Conservation (phyloP, 1,139 yeast species). For the Suhomyces coccinellae region DNA sequence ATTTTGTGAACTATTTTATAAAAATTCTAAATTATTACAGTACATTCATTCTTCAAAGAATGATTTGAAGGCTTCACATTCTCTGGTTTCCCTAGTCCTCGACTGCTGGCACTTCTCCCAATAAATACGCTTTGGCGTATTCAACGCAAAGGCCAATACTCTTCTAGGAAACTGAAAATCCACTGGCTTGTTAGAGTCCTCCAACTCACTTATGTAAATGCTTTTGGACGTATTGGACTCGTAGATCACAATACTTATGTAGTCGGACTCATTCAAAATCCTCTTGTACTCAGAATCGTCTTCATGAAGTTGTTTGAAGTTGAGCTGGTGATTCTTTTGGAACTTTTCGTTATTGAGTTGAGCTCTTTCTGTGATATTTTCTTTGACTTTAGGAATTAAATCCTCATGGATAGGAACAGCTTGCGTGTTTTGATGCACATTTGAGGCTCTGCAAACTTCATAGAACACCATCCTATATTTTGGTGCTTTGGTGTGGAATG, state of each 20-base stretch:
- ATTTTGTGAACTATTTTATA: background rate
- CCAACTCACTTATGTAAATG: conserved; percentile 27
- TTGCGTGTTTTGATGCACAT: conserved; percentile 69
- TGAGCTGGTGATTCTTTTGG: conserved; percentile 41
- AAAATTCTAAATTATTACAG: background rate
- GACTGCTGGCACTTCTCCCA: conserved; percentile 78
- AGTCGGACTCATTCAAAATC: conserved; percentile 38
- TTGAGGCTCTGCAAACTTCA: conserved; percentile 56
- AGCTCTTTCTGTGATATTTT: conserved; percentile 39
- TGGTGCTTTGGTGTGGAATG: conserved; percentile 40
- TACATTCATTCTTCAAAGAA: conserved; percentile 27
- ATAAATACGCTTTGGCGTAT: conserved; percentile 58
- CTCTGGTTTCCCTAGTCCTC: conserved; percentile 55
- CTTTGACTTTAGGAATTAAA: conserved; percentile 36
- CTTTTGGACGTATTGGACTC: conserved; percentile 16
- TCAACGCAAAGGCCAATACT: conserved; percentile 62
- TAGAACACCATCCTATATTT: conserved; percentile 53
- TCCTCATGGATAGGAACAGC: conserved; percentile 56
- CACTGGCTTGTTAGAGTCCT: conserved; percentile 30
- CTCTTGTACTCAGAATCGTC: conserved; percentile 22
- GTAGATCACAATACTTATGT: conserved; percentile 40
- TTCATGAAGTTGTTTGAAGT: conserved; percentile 36
- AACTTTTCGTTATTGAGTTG: conserved; percentile 52
- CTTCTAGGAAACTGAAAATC: conserved; percentile 82
- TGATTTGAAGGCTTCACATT: conserved; percentile 58